Conservation (phyloP, 1,284 basidiomycete species). For the Sporisorium graminicola region DNA sequence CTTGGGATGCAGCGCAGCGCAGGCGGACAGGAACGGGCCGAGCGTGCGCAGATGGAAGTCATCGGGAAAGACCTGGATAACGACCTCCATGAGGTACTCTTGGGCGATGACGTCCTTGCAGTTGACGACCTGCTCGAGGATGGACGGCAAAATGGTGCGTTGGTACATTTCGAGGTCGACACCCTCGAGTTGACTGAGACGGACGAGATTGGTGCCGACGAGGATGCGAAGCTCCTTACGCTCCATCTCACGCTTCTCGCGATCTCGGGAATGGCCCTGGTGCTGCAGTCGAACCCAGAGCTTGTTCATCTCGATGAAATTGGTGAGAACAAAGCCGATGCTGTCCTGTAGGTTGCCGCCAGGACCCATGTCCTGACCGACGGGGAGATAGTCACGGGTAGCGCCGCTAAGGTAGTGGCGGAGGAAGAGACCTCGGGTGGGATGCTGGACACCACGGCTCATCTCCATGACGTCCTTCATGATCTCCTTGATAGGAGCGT, state of each 20-base stretch:
- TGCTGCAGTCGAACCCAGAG: conserved; percentile 69
- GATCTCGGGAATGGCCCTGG: conserved; percentile 67
- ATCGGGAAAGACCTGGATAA: conserved; percentile 70
- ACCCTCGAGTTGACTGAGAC: conserved; percentile 69
- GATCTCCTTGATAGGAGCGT: conserved; percentile 69
- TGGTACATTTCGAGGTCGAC: conserved; percentile 67
- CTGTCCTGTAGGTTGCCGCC: conserved; percentile 66
- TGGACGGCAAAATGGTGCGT: conserved; percentile 63
- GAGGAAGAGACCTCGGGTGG: conserved; percentile 68
- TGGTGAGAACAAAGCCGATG: conserved; percentile 68
- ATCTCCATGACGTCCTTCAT: conserved; percentile 70
- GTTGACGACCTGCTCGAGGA: conserved; percentile 69
- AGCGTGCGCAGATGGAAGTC: conserved; percentile 69
- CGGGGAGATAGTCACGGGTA: conserved; percentile 67
- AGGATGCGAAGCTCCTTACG: conserved; percentile 67
- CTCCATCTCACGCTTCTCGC: conserved; percentile 68
- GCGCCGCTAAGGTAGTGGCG: conserved; percentile 68
- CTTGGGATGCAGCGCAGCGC: conserved; percentile 67
- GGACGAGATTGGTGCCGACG: conserved; percentile 69
- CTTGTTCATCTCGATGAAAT: conserved; percentile 70
- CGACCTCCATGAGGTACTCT: conserved; percentile 70
- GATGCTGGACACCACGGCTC: conserved; percentile 69
- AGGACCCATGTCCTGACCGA: conserved; percentile 63
- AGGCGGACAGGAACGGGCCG: conserved; percentile 66
- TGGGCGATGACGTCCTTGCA: conserved; percentile 70